Evolutionary conservation across 768 basidiomycete species (phyloP).

Genomic region (Pleurotus cornucopiae): DNA sequence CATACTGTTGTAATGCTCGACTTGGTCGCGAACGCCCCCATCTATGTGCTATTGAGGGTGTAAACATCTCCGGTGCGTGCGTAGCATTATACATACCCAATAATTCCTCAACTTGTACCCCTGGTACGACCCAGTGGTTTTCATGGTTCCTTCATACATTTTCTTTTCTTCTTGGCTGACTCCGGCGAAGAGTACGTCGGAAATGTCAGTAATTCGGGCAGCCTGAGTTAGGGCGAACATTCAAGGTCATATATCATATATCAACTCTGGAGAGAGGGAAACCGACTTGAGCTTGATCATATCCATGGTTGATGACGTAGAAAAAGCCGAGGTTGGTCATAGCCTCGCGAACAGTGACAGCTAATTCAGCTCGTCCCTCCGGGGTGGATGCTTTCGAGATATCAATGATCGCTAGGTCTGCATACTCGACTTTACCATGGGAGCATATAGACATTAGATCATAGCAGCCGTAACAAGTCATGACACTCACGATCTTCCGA

Average conservation of each 20-base stretch:
- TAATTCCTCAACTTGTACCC: slow-evolving; percentile 53
- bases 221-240: slow-evolving; percentile 24
- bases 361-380: slow-evolving; percentile 33
- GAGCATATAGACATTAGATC: background rate
- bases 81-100: slow-evolving; percentile 36
- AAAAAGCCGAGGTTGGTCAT: slow-evolving; percentile 43
- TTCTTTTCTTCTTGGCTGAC: slow-evolving; percentile 41
- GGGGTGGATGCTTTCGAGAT: slow-evolving; percentile 33
- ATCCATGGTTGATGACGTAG: slow-evolving; percentile 46
- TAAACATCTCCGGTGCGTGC: background rate
- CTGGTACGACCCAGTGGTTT: slow-evolving; percentile 44
- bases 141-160: slow-evolving; percentile 30
- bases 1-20: slow-evolving; percentile 65
- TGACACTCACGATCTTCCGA: slow-evolving; percentile 26
- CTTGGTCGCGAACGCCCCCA: slow-evolving; percentile 56
- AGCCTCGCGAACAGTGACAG: slow-evolving; percentile 38
- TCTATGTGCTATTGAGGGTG: slow-evolving; percentile 45
- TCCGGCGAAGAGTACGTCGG: slow-evolving; percentile 37
- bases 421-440: slow-evolving; percentile 28
- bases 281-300: slow-evolving; percentile 31
- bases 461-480: background rate
- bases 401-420: slow-evolving; percentile 51
- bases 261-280: background rate
- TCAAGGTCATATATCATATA: background rate
- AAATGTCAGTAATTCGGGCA: slow-evolving; percentile 44